Base-by-base conservation (phyloP, 2,329 filamentous ascomycete genomes). In the Cadophora luteo-olivacea region DNA sequence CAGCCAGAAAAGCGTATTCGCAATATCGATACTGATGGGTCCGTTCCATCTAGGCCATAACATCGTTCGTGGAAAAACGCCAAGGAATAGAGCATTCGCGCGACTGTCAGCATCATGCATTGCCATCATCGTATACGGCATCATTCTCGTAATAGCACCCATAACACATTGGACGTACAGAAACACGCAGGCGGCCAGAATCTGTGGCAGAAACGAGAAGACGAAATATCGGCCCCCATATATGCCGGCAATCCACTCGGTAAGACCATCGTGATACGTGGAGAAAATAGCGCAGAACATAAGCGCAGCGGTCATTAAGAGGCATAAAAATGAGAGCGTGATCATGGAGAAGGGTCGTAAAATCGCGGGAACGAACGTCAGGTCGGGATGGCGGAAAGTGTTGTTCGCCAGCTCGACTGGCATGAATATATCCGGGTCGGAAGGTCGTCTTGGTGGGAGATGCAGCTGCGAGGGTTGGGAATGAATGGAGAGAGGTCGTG, bases 151-250 rank as follows among this genome's bases (percentile, higher is more conserved):
- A n/a, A 94, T 86, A 3, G 94, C 88, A 0, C 86, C 84, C 73
- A 93, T 86, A 49, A 97, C 83, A 72, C 89, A 87, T 75, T 97
- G 90, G 0, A 92, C 85, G 84, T 92, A 97, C 7, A 97, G 78
- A 57, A 96, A 84, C 45, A 97, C 81, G 14, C 90, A 72, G 24
- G 89, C 88, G 0, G 90, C 92, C 16, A 97, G 77, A 0, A 97
- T 82, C 67, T 94, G 93, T 1, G 95, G 94, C 1, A 97, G 81
- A 72, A 97, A 92, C 70, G 93, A 87, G 78, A 97, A 96, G 58
- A 97, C 80, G 78, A 97, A 97, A 80, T 97, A 97, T 72, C 89
- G 85, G 9, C 85, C 85, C 61, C 90, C 91, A 69, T 92, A 91
- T 67, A 93, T 90, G 36, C 81, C 83, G 57, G 85, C 85, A 41